Conservation (phyloP, 352 stramenopile genomes). For the Globisporangium barbulae region DNA sequence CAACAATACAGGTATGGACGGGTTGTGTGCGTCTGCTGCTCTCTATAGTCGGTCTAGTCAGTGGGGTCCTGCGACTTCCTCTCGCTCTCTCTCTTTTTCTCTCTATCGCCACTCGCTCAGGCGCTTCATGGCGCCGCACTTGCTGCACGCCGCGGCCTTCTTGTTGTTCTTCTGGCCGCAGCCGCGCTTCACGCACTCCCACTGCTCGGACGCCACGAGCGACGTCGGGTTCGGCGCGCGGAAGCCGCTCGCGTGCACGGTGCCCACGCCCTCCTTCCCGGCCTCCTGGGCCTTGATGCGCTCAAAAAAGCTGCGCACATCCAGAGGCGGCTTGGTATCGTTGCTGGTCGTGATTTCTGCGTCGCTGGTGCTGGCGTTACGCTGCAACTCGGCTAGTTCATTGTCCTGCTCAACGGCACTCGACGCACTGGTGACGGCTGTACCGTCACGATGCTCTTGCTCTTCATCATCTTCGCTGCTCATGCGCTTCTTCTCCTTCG, state of each 20-base stretch:
- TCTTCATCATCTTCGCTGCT: neutral
- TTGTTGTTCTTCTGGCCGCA: slow-evolving; percentile 75
- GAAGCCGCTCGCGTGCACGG: slow-evolving; percentile 49
- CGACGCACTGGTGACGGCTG: neutral
- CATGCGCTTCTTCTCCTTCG: slow-evolving; percentile 1
- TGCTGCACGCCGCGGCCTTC: slow-evolving; percentile 52
- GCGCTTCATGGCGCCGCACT: slow-evolving; percentile 78
- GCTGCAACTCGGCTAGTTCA: slow-evolving; percentile 1
- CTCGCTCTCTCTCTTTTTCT: neutral
- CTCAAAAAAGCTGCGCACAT: slow-evolving; percentile 65
- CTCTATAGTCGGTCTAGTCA: too few species aligned
- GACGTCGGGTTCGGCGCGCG: slow-evolving; percentile 26
- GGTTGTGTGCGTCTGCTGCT: too few species aligned
- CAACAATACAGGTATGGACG: too few species aligned
- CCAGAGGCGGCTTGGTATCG: slow-evolving; percentile 8
- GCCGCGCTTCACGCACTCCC: slow-evolving; percentile 62
- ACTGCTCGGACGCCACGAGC: slow-evolving; percentile 39
- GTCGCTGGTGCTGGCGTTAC: neutral
- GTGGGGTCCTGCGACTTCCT: too few species aligned
- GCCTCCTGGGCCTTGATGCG: slow-evolving; percentile 58
- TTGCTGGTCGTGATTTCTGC: neutral
- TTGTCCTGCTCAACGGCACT: neutral
- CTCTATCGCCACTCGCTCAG: slow-evolving; percentile 68
- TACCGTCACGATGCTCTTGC: neutral
- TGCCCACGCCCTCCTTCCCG: slow-evolving; percentile 52